These are phyloP conservation scores for Neonectria punicea DNA, from an alignment of 2,329 filamentous ascomycete species.

Conservation along the genomic window DNA sequence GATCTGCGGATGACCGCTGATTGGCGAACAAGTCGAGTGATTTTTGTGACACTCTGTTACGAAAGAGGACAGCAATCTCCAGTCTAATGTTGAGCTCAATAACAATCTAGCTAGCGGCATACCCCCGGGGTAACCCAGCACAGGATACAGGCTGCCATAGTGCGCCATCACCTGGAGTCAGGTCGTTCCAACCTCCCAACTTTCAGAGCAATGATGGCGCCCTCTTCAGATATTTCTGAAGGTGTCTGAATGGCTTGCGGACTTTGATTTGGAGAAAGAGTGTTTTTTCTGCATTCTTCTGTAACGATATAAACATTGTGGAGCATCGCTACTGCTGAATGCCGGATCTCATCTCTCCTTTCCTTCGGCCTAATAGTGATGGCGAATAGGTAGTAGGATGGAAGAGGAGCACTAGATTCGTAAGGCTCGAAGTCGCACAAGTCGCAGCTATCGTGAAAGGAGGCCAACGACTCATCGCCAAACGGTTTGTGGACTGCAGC, in stretches of 20 bases:
- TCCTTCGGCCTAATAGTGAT: background rate
- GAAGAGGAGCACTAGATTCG: background rate
- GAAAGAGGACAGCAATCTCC: background rate
- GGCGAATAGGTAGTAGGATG: constrained; percentile 7
- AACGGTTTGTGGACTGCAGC: constrained; percentile 10
- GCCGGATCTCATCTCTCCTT: background rate
- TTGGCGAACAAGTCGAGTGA: too few relatives aligned
- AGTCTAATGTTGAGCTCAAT: background rate
- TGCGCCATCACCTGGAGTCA: background rate
- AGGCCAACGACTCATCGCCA: constrained; percentile 3
- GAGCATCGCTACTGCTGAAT: background rate
- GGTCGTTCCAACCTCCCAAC: background rate
- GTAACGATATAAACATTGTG: background rate
- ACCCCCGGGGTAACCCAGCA: background rate
- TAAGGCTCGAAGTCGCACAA: background rate
- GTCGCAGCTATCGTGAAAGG: constrained; percentile 5
- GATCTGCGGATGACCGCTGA: too few relatives aligned
- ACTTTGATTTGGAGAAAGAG: background rate
- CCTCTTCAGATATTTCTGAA: background rate
- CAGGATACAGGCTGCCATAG: constrained; percentile 11
- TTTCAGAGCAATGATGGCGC: constrained; percentile 11
- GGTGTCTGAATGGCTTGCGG: background rate
- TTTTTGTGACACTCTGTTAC: too few relatives aligned
- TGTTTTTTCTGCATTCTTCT: background rate
- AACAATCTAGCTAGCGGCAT: background rate